Percentiles rank a stretch among this genome's conserved stretches.
Conservation (phyloP, 352 stramenopile species). For the Paralagenidium karlingii region DNA sequence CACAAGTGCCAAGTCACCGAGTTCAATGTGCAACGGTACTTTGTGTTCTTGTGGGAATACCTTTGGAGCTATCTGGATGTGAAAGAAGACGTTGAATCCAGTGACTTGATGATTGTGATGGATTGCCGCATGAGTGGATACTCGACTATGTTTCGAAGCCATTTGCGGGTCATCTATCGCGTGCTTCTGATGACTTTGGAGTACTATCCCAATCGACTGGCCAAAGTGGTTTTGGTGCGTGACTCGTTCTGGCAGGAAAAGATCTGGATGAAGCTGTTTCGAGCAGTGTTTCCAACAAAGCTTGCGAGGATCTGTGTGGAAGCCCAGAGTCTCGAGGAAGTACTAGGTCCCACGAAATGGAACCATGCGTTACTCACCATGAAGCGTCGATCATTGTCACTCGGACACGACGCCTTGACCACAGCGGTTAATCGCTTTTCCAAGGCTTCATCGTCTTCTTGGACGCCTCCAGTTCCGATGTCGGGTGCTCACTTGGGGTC, state of each 20-base stretch:
- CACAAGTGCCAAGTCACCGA: constrained; percentile 12
- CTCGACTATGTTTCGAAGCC: constrained; percentile 9
- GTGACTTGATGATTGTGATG: constrained; percentile 15
- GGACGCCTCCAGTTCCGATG: no score
- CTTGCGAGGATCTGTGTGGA: no score
- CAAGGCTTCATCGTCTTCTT: no score
- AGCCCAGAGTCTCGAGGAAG: no score
- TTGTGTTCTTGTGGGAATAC: constrained; percentile 31
- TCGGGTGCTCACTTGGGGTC: no score
- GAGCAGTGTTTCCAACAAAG: constrained; percentile 4
- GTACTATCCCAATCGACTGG: constrained; percentile 14
- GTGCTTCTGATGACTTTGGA: constrained; percentile 11
- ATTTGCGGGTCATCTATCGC: constrained; percentile 11
- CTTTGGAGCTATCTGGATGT: constrained; percentile 30
- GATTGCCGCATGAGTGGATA: constrained; percentile 17
- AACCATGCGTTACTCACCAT: no score
- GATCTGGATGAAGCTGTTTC: constrained; percentile 2
- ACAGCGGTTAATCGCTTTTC: no score
- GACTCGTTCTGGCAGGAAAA: no score
- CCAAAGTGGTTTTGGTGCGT: constrained; percentile 8
- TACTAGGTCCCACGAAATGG: no score
- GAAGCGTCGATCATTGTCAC: no score
- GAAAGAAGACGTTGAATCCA: constrained; percentile 11
- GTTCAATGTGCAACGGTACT: constrained; percentile 17
- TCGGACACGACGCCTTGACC: no score